Percentiles rank a stretch among this genome's conserved stretches.
phyloP scores from a whole-genome alignment of 2,329 filamentous ascomycete genomes.

The Fusarium cyanostomum region DNA sequence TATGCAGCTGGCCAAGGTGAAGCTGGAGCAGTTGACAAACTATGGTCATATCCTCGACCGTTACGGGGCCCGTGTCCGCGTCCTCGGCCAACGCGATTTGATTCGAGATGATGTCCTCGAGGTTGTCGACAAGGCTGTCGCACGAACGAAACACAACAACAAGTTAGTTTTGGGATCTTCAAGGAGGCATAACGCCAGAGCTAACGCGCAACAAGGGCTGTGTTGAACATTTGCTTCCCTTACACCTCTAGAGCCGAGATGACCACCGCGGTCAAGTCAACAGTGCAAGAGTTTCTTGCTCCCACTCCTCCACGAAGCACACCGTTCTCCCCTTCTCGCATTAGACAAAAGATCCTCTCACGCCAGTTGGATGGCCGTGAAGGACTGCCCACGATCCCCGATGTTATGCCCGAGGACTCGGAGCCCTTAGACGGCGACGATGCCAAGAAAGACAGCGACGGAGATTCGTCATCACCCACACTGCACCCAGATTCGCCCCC shows the following conservation, averaged over 20 bases:
- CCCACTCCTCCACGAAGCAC: slow-evolving; percentile 72
- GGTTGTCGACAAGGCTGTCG: slow-evolving; percentile 85
- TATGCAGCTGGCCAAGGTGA: slow-evolving; percentile 98
- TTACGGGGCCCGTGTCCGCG: slow-evolving; percentile 87
- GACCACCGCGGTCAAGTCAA: slow-evolving; percentile 85
- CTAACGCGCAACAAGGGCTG: slow-evolving; percentile 52
- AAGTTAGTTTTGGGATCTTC: slow-evolving; percentile 59
- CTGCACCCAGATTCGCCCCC: slow-evolving; percentile 63
- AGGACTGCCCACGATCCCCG: slow-evolving; percentile 59
- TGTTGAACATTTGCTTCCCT: slow-evolving; percentile 95
- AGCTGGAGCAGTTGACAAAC: slow-evolving; percentile 88
- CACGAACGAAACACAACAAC: slow-evolving; percentile 87
- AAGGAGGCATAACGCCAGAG: not conserved
- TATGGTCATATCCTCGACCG: slow-evolving; percentile 93
- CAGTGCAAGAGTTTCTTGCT: slow-evolving; percentile 85
- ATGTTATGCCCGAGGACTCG: slow-evolving; percentile 56
- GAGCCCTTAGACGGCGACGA: slow-evolving; percentile 56
- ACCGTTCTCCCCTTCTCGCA: slow-evolving; percentile 87
- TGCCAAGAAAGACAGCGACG: slow-evolving; percentile 57
- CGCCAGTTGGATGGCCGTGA: slow-evolving; percentile 64
- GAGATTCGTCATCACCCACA: slow-evolving; percentile 69
- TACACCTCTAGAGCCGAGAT: slow-evolving; percentile 98
- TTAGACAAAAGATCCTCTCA: slow-evolving; percentile 84
- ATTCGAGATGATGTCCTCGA: slow-evolving; percentile 88
- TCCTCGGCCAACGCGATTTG: slow-evolving; percentile 85